Conservation (phyloP, 108 stramenopile species). For the Skeletonema marinoi region DNA sequence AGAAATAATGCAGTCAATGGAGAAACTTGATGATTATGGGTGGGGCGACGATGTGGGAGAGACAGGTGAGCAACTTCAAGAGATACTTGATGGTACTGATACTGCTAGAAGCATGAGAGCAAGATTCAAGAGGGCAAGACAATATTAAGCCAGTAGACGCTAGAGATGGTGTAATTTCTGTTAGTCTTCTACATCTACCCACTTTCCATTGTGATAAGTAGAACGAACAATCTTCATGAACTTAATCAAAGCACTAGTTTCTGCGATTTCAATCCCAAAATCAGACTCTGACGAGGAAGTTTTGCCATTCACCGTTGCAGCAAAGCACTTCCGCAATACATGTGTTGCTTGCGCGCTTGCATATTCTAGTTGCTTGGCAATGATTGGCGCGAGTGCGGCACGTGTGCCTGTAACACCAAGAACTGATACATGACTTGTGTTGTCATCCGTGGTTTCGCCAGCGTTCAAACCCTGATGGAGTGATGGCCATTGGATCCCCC, state of each 20-base stretch:
- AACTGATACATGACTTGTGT: slow-evolving; percentile 7
- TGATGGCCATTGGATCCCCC: slow-evolving; percentile 29
- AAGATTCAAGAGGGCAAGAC: neutral
- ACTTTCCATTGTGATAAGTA: slow-evolving; percentile 69
- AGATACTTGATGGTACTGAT: neutral
- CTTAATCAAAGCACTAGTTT: slow-evolving; percentile 67
- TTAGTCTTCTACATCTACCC: slow-evolving; percentile 59
- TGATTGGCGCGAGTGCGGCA: slow-evolving; percentile 55
- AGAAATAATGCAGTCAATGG: neutral
- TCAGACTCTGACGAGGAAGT: slow-evolving; percentile 21
- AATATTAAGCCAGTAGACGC: neutral
- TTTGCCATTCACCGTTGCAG: slow-evolving; percentile 39
- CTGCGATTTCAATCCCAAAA: slow-evolving; percentile 79
- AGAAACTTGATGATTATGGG: neutral
- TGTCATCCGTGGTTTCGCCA: neutral
- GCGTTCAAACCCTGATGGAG: slow-evolving; percentile 35
- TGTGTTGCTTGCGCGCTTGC: slow-evolving; percentile 76
- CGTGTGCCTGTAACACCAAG: slow-evolving; percentile 57
- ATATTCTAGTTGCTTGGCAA: slow-evolving; percentile 73
- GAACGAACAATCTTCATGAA: slow-evolving; percentile 69
- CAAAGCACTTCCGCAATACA: slow-evolving; percentile 72
- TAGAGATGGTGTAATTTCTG: neutral
- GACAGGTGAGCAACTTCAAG: neutral
- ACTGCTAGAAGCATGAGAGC: too few relatives aligned
- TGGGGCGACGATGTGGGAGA: neutral